Base-by-base conservation (phyloP, 176 grass and related monocot species). In the Dendrocalamus sinicus region DNA sequence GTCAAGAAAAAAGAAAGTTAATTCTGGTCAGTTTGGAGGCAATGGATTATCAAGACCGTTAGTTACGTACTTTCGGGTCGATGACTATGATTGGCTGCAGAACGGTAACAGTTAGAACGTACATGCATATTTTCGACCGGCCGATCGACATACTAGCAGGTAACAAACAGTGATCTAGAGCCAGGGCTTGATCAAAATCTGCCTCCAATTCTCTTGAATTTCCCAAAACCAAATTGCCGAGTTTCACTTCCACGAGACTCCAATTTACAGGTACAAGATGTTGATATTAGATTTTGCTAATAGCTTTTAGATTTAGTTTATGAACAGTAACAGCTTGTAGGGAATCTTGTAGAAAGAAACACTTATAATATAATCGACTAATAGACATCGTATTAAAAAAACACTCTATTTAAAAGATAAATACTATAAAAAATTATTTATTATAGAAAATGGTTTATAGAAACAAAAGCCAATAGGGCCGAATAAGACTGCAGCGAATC, bases 401-500 rank as follows among this genome's bases (percentile, higher is more conserved):
- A 39, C 0, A 39, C 37, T 39, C 4, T 39, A 3, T 39, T 5
- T 39, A 5, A 39, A 5, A 39, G 0, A 39, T 39, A 39, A 0
- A 39, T 39, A 39, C 37, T 5, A 5, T 39, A 39, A 39, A 37
- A 39, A 5, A 35, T 35, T 35, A 35, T 35, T 35, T 35, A 35
- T 35, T 35, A 35, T 35, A 35, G 32, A 0, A 5, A 39, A 39
- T 5, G 0, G 0, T 0, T 5, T 39, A 39, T 37, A 37, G 4
- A 4, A 37, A 4, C 35, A 0, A 4, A 0, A 0, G 37, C 37
- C 0, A 39, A 39, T 39, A 39, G 37, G 37, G 4, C 22, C 9
- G 57, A 60, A 60, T 3, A 0, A 1, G 57, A 5, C 58, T 60
- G 9, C 58, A 23, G 11, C 1, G 23, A 4, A 28, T 62, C 23